A percentile compares a stretch with the other conserved stretches of the same genome.
Conservation (phyloP, 768 basidiomycete species). For the Pisolithus sp. region DNA sequence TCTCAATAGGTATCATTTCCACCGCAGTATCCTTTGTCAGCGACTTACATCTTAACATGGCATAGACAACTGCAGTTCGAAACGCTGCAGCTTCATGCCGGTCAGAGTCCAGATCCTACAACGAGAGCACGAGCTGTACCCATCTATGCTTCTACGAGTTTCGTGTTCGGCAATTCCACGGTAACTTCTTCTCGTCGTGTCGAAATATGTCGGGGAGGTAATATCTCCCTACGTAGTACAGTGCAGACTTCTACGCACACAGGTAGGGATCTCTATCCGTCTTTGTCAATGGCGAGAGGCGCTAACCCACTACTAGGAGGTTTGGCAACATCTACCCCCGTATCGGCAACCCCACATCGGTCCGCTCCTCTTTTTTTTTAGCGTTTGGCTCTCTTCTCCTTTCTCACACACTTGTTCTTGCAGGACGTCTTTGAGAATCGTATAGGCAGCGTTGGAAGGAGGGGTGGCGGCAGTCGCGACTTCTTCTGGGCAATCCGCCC, state of each 20-base stretch:
- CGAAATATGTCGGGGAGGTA: background rate
- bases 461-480: conserved; percentile 53
- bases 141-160: conserved; percentile 53
- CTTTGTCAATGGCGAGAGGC: background rate
- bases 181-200: conserved; percentile 18
- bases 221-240: conserved; percentile 34
- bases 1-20: conserved; percentile 11
- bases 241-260: conserved; percentile 46
- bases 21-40: background rate
- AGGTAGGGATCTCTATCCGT: conserved; percentile 15
- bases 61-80: conserved; percentile 46
- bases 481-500: conserved; percentile 57
- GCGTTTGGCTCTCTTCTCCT: background rate
- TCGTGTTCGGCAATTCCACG: conserved; percentile 49
- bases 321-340: conserved; percentile 50
- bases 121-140: conserved; percentile 59
- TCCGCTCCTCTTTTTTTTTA: conserved; percentile 22
- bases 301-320: conserved; percentile 19
- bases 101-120: conserved; percentile 44
- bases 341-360: conserved; percentile 51
- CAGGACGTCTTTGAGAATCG: conserved; percentile 63
- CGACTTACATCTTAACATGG: background rate
- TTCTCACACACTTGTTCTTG: background rate
- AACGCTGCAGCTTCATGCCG: conserved; percentile 59
- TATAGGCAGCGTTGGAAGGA: conserved; percentile 55